Percentiles rank a stretch among this genome's conserved stretches.
Conservation (phyloP, 768 basidiomycete species). For the Krasilnikovozyma curviuscula region DNA sequence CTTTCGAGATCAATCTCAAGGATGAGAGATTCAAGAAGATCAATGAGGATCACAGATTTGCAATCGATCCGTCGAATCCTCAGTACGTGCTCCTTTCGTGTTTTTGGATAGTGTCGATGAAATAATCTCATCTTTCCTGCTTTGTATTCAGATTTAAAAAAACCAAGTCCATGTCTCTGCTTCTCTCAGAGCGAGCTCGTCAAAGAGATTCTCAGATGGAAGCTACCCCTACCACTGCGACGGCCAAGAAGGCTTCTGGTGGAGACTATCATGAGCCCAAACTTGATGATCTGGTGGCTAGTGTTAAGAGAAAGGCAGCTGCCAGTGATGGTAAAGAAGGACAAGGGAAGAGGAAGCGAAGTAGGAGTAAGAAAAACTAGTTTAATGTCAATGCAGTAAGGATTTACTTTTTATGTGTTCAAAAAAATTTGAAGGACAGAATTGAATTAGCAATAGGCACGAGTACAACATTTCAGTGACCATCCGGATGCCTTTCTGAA, state of each 20-base stretch:
- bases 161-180: constrained; percentile 69
- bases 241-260: constrained; percentile 7
- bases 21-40: constrained; percentile 75
- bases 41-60: constrained; percentile 76
- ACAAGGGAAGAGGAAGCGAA: constrained; percentile 11
- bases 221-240: constrained; percentile 4
- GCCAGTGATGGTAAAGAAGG: constrained; percentile 15
- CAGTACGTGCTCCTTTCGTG: constrained; percentile 39
- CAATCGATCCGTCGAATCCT: constrained; percentile 89
- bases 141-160: constrained; percentile 55
- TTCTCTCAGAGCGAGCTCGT: constrained; percentile 65
- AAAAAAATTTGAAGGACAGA: no score
- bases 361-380: not conserved
- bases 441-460: no score
- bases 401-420: no score
- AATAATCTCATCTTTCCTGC: not conserved
- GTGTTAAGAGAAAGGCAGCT: constrained; percentile 60
- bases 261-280: constrained; percentile 22
- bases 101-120: not conserved
- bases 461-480: no score
- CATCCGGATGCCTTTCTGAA: no score
- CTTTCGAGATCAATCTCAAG: constrained; percentile 62
- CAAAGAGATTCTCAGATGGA: constrained; percentile 30
- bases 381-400: no score
- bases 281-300: constrained; percentile 55